Base-by-base conservation (phyloP, 164 flowering plant species). In the Dillenia turbinata region DNA sequence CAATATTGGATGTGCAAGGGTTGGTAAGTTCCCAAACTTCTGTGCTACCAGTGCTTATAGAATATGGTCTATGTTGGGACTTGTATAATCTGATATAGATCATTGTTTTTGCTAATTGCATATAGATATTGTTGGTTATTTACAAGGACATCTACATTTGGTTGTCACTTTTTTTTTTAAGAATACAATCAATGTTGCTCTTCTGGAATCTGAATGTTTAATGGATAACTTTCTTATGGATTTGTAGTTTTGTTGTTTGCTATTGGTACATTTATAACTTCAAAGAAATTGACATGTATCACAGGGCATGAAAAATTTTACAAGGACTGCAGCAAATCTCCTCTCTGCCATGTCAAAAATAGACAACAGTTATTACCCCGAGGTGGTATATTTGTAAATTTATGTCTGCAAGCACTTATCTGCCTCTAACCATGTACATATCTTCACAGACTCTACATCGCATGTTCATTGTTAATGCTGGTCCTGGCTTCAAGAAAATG, bases 1-100 rank as follows among this genome's bases (percentile, higher is more conserved):
- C 98, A 19, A 86, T 94, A 45, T 65, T 94, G 70, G 98, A 94
- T 83, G 98, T 91, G 65, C 88, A 91, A n/a, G 98, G 98, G 54
- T 71, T 94, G 96, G 98, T 94, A 81, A 51, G 90, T 60, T 54
- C 17, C 44, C 47, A 54, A 46, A 17, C 62, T 44, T 45, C 11
- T 54, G 46, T 33, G 40, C 40, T 33, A 33, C 40, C 40, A 6
- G 4, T 33, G 40, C 40, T 33, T 33, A 33, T 33, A 33, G 40
- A 33, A 33, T 33, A 6, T 4, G 40, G 40, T 33, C 40, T 7
- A 5, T 33, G 6, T 33, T 33, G 40, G 7, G 40, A 6, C 40
- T 33, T 5, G 40, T 33, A 33, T 33, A 33, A 33, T 33, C 40
- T 33, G 40, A 33, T 33, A 33, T 33, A 33, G 40, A 33, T 4